Evolutionary conservation across 2,329 filamentous ascomycete genomes (phyloP).

Genomic region (Penicillium sp.): DNA sequence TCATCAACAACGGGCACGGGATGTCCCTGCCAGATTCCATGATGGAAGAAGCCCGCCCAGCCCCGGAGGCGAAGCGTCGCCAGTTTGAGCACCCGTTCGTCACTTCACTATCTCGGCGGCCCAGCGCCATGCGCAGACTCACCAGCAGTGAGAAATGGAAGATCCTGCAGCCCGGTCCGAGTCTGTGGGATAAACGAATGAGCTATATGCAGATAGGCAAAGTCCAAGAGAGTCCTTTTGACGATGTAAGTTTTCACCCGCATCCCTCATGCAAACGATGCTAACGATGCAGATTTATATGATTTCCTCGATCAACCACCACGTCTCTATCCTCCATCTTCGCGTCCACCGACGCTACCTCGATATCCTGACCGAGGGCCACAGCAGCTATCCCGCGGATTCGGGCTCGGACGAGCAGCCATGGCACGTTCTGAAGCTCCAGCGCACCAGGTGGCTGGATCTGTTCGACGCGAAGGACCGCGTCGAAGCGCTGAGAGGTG

Average conservation of each 20-base stretch:
- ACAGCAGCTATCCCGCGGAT: slow-evolving; percentile 27
- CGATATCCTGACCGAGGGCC: slow-evolving; percentile 54
- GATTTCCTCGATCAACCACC: slow-evolving; percentile 64
- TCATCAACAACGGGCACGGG: slow-evolving; percentile 31
- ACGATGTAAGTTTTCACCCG: slow-evolving; percentile 53
- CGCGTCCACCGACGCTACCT: slow-evolving; percentile 60
- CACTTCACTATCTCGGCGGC: slow-evolving; percentile 31
- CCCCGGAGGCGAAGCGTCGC: slow-evolving; percentile 36
- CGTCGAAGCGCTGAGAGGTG: slow-evolving; percentile 55
- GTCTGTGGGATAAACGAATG: slow-evolving; percentile 59
- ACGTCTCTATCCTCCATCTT: slow-evolving; percentile 61
- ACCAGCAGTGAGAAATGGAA: slow-evolving; percentile 56
- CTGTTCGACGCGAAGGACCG: slow-evolving; percentile 57
- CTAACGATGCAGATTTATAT: slow-evolving; percentile 55
- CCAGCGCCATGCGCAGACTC: slow-evolving; percentile 43
- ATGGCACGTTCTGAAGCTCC: slow-evolving; percentile 57
- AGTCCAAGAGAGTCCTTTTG: slow-evolving; percentile 47
- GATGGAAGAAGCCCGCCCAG: slow-evolving; percentile 27
- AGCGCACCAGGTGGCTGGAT: slow-evolving; percentile 62
- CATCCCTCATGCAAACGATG: neutral
- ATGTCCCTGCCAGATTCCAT: slow-evolving; percentile 31
- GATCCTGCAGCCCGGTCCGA: slow-evolving; percentile 51
- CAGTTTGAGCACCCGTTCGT: slow-evolving; percentile 38
- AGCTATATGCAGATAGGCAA: slow-evolving; percentile 61
- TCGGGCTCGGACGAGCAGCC: slow-evolving; percentile 32